Percentiles rank a stretch among this genome's conserved stretches.
Conservation (phyloP, 2,329 filamentous ascomycete genomes). For the Trichophyton simii region DNA sequence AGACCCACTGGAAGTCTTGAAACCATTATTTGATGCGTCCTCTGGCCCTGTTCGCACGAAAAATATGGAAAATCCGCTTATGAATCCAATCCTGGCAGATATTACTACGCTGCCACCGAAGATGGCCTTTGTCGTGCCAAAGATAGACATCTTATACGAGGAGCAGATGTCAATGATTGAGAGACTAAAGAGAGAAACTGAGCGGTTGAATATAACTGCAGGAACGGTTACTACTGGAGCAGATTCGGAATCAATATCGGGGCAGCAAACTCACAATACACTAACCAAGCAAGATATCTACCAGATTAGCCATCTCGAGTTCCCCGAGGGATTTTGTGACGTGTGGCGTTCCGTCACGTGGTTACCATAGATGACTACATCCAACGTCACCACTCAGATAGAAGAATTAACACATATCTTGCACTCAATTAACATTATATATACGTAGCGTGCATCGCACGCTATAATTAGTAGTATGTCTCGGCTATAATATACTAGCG, state of each 20-base stretch:
- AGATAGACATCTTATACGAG: slow-evolving; percentile 31
- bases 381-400: no score
- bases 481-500: no score
- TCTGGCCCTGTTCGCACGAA: slow-evolving; percentile 18
- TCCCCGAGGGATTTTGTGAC: slow-evolving; percentile 5
- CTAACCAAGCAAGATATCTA: neutral
- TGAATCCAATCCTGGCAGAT: slow-evolving; percentile 28
- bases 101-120: slow-evolving; percentile 25
- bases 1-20: slow-evolving; percentile 30
- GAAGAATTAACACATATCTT: no score
- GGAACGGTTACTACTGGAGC: neutral
- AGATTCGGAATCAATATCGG: neutral
- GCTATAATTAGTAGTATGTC: no score
- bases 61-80: slow-evolving; percentile 23
- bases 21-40: slow-evolving; percentile 36
- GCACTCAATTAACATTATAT: no score
- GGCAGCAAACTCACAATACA: neutral
- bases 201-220: slow-evolving; percentile 7
- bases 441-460: no score
- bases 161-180: slow-evolving; percentile 32
- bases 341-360: no score
- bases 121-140: slow-evolving; percentile 32
- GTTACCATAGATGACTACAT: no score
- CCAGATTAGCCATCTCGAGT: neutral
- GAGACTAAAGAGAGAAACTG: slow-evolving; percentile 20